A percentile compares a stretch with the other conserved stretches of the same genome.
Conservation (phyloP, 306 rosid genomes). For the Acacia acuminata region DNA sequence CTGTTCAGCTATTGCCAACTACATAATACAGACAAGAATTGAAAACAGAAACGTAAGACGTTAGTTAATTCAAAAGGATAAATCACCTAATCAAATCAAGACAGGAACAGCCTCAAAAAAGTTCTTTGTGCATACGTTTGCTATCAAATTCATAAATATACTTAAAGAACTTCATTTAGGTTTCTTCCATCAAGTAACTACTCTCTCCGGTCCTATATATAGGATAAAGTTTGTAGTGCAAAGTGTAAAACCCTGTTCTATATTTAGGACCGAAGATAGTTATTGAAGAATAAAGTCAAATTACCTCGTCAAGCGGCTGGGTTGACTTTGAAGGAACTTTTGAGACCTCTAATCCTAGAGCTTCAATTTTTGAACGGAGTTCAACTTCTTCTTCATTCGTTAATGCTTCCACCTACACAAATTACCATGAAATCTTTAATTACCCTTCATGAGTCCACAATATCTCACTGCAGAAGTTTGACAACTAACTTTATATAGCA, state of each 20-base stretch:
- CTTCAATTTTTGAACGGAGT: conserved; percentile 86
- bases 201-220: no score
- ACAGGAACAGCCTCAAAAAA: background rate
- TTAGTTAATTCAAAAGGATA: conserved; percentile 2
- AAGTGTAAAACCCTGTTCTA: no score
- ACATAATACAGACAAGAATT: conserved; percentile 4
- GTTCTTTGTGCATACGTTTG: background rate
- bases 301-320: conserved; percentile 61
- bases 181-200: conserved; percentile 4
- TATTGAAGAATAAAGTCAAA: conserved; percentile 17
- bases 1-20: conserved; percentile 88
- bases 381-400: conserved; percentile 95
- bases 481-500: background rate
- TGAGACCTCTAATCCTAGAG: conserved; percentile 86
- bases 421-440: conserved; percentile 16
- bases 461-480: background rate
- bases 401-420: conserved; percentile 72
- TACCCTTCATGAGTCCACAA: conserved; percentile 26
- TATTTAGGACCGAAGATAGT: no score
- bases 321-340: conserved; percentile 79
- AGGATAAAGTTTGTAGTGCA: no score
- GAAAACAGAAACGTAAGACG: background rate
- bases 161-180: background rate
- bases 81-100: conserved; percentile 9
- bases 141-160: background rate